Base-by-base conservation (phyloP, 192 early-diverging fungal genomes). In the Phycomyces nitens region DNA sequence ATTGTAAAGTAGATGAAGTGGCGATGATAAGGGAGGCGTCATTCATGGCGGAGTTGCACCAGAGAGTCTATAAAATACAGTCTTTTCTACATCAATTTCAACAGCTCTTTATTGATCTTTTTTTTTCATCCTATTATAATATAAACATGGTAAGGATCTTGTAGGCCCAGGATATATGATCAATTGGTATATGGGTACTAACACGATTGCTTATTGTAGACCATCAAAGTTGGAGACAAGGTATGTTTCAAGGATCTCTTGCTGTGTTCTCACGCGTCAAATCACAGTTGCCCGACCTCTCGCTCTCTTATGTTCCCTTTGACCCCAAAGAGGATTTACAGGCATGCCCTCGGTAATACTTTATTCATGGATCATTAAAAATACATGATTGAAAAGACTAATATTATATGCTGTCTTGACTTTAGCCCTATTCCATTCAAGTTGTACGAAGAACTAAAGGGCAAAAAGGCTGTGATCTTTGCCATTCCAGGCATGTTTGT, bases 381-480 rank as follows among this genome's bases (percentile, higher is more conserved):
- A 34, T 34, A 34, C 29, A 34, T 34, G 7, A 34, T n/a, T n/a
- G n/a, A n/a, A n/a, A n/a, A n/a, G n/a, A n/a, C n/a, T n/a, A n/a
- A n/a, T n/a, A n/a, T n/a, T n/a, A n/a, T n/a, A n/a, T n/a, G n/a
- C 0, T 41, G 5, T 15, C 34, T 63, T 27, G 11, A 4, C 21
- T 26, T 20, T 60, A 63, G 58, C 38, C 69, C 73, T 8, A 40
- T 65, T 7, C 50, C 73, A 34, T 14, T 38, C 22, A 40, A 59
- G 27, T 65, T 67, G 38, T 53, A 69, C 18, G 76, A 76, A 38
- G 73, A 82, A 5, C 77, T 86, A 58, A 77, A 78, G 64, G 74
- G 74, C 58, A 86, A 84, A 70, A 86, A 80, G 58, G 82, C 81
- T 23, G 78, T 88, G 41, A 76, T 88, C 61, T 83, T 88, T 64